phyloP scores from a whole-genome alignment of 2,329 filamentous ascomycete genomes.

The Aspergillus pseudoterreus region DNA sequence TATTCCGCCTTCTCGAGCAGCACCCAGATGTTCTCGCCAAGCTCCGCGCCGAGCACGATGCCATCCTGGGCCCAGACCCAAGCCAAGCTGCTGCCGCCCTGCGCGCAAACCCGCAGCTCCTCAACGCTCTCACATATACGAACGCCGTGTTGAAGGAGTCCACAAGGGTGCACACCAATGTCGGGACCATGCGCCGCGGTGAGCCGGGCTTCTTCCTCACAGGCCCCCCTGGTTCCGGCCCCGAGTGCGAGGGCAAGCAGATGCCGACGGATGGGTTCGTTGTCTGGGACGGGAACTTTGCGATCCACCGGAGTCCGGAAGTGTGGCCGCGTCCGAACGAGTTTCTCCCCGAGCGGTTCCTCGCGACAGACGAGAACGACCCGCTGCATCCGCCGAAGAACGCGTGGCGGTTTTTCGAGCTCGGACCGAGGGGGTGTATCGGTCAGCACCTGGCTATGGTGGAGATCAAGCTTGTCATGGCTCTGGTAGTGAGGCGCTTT shows the following conservation, averaged over 20 bases:
- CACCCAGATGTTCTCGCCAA: conserved; percentile 3
- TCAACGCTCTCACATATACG: conserved; percentile 9
- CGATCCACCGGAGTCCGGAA: conserved; percentile 1
- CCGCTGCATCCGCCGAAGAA: neutral
- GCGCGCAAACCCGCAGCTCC: neutral
- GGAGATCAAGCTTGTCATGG: conserved; percentile 2
- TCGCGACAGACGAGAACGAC: neutral
- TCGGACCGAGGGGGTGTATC: conserved; percentile 9
- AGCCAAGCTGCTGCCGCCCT: neutral
- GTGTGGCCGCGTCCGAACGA: conserved; percentile 3
- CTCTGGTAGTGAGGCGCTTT: conserved; percentile 4
- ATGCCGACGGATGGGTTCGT: neutral
- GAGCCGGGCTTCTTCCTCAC: neutral
- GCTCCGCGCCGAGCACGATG: conserved; percentile 9
- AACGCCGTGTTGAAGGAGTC: conserved; percentile 11
- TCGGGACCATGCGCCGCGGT: neutral
- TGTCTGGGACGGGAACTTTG: neutral
- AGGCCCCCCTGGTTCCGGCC: neutral
- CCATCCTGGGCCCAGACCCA: conserved; percentile 3
- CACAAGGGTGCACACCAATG: conserved; percentile 6
- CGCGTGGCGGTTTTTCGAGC: conserved; percentile 11
- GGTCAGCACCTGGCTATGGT: conserved; percentile 4
- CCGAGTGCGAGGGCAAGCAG: neutral
- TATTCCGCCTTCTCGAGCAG: conserved; percentile 1
- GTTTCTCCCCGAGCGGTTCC: conserved; percentile 9